Conservation (phyloP, 2,329 filamentous ascomycete species). For the Xylaria multiplex region DNA sequence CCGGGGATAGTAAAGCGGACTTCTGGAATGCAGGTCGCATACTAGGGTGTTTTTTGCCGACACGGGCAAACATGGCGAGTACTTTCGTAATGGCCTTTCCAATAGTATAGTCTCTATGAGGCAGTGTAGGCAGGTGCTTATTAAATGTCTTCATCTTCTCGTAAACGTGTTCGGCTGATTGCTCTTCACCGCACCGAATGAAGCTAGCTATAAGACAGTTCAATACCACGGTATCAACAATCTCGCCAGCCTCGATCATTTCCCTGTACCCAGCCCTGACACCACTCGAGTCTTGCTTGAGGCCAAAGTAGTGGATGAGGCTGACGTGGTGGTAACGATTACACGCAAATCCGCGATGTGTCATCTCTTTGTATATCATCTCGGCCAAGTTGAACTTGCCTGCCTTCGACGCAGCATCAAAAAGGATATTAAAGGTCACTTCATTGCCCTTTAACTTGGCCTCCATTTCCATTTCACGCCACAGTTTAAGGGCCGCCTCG, state of each 20-base stretch:
- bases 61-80: conserved; percentile 66
- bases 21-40: conserved; percentile 67
- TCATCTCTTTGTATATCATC: conserved; percentile 85
- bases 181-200: conserved; percentile 77
- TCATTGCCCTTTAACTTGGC: conserved; percentile 72
- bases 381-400: conserved; percentile 86
- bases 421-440: conserved; percentile 94
- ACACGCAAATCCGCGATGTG: conserved; percentile 70
- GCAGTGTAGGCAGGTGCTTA: conserved; percentile 52
- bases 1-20: conserved; percentile 73
- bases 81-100: conserved; percentile 63
- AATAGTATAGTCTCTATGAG: conserved; percentile 58
- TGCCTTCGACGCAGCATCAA: conserved; percentile 86
- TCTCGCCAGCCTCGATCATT: conserved; percentile 84
- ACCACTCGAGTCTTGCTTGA: conserved; percentile 76
- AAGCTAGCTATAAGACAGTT: conserved; percentile 88
- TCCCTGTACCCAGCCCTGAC: conserved; percentile 82
- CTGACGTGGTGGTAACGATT: conserved; percentile 85
- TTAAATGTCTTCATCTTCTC: conserved; percentile 79
- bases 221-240: conserved; percentile 86
- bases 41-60: conserved; percentile 65
- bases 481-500: conserved; percentile 77
- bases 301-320: conserved; percentile 84
- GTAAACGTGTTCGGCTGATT: conserved; percentile 83
- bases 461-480: conserved; percentile 87